Evolutionary conservation across 176 grass and related monocot genomes (phyloP), one percentile per base, ranked within the genome.

Genomic region (Ampelocalamus luodianensis): DNA sequence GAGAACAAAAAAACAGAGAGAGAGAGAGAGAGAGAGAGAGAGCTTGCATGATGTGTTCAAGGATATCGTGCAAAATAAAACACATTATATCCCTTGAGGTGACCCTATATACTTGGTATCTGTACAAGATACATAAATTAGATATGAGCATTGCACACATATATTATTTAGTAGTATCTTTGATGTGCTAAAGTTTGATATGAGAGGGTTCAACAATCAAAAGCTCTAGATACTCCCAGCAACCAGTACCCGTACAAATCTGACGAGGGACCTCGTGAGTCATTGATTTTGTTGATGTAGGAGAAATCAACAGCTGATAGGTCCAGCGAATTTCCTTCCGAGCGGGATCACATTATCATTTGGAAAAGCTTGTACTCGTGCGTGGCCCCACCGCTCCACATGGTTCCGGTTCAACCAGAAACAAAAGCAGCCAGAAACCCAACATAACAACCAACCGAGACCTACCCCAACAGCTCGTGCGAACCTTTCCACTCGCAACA

Each of bases 391-490:
- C 32, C 23, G 13, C 29, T 49, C 42, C 54, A n/a, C 55, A 16
- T 20, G 46, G 67, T 3, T 73, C 67, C 76, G 27, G 71, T 38
- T 10, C 53, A 85, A 72, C 37, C 45, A 53, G 4, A 54, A 82
- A 34, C 2, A 2, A 34, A 67, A 53, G 32, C 0, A 13, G 72
- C 8, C 14, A 62, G 23, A 26, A 64, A 58, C 50, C 53, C 64
- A 72, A 26, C 64, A 67, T 4, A 86, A 74, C 76, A 37, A 26
- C 62, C 69, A 81, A 40, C 76, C 24, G 77, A 65, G 48, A 85
- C 77, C 84, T 70, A 39, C 88, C 84, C 69, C 77, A 81, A 71
- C 88, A 22, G 58, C 69, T 59, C 22, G 10, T 17, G 51, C 27
- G 4, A 68, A 39, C 76, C 69, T 82, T 90, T 86, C 37, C 68